A percentile compares a stretch with the other conserved stretches of the same genome.
These are phyloP conservation scores for Berkeleyomyces rouxiae DNA, from an alignment of 2,329 filamentous ascomycete species.

Conservation along the genomic window DNA sequence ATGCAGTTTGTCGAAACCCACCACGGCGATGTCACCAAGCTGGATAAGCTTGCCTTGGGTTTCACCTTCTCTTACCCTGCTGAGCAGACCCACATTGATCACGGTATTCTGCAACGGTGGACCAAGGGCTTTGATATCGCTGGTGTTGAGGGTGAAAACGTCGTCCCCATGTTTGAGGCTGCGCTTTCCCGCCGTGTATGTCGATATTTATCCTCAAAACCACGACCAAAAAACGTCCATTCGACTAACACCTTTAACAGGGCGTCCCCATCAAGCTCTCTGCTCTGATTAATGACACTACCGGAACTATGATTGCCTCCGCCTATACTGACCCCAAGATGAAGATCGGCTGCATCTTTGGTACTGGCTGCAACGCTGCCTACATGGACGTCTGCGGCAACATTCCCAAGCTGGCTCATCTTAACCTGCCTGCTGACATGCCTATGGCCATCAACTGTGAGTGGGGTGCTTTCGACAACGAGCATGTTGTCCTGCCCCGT, in stretches of 20 bases:
- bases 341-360: constrained; percentile 95
- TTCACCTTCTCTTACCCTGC: constrained; percentile 96
- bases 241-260: constrained; percentile 26
- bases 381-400: constrained; percentile 91
- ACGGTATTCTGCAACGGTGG: constrained; percentile 85
- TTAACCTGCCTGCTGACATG: constrained; percentile 69
- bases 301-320: constrained; percentile 88
- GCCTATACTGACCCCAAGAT: constrained; percentile 89
- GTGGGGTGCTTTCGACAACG: constrained; percentile 93
- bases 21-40: constrained; percentile 46
- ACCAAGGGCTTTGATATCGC: constrained; percentile 94
- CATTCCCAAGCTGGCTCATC: constrained; percentile 82
- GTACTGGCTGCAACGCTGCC: constrained; percentile 92
- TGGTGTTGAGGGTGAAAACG: constrained; percentile 78
- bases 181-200: constrained; percentile 45
- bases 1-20: constrained; percentile 81
- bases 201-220: constrained; percentile 7
- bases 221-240: constrained; percentile 14
- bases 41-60: constrained; percentile 59
- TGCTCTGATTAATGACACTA: constrained; percentile 94
- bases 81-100: constrained; percentile 82
- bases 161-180: constrained; percentile 73
- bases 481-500: constrained; percentile 69
- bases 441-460: constrained; percentile 97
- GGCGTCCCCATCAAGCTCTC: constrained; percentile 82